Base-by-base conservation (phyloP, 495 filamentous ascomycete genomes). In the Xylaria venustula region DNA sequence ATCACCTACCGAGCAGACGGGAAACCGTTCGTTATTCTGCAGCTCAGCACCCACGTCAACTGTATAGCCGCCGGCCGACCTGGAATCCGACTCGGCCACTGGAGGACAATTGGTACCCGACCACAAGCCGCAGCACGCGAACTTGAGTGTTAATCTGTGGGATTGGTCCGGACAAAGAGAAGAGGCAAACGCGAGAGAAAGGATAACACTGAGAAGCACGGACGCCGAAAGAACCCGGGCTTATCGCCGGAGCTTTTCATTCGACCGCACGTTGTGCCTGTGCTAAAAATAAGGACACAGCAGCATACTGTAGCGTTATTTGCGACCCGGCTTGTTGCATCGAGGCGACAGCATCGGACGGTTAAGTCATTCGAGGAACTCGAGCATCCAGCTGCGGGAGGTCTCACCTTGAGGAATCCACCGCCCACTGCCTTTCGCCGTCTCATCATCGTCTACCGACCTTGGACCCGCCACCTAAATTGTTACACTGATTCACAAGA, bases 401-500 rank as follows among this genome's bases (percentile, higher is more conserved):
- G 66, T 69, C 69, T 71, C 64, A 69, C 64, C 36, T 67, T 60
- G 64, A 67, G 50, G 40, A 23, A 54, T 62, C 42, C 36, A 45
- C 53, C 45, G 51, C 64, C 58, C 64, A 61, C 52, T 58, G 54
- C 58, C 49, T 46, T 54, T 58, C 44, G 32, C 58, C 56, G 55
- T 60, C 60, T 54, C 28, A 64, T 62, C 46, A 52, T 61, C 53
- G 56, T 46, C 23, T 32, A 51, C 65, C 63, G 61, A 57, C 63
- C 50, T 58, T 57, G 55, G 58, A 36, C 63, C 48, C 36, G 64
- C 63, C 61, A 63, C 64, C 59, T 49, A 32, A 44, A 25, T 57
- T 56, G 69, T 71, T 58, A 63, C 67, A 71, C 69, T 63, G 67
- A 71, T 67, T 60, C 61, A 71, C 51, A 66, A n/a, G n/a, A 62